These are phyloP conservation scores for Nannochloropsis salina DNA, from an alignment of 108 stramenopile genomes.

Conservation along the genomic window DNA sequence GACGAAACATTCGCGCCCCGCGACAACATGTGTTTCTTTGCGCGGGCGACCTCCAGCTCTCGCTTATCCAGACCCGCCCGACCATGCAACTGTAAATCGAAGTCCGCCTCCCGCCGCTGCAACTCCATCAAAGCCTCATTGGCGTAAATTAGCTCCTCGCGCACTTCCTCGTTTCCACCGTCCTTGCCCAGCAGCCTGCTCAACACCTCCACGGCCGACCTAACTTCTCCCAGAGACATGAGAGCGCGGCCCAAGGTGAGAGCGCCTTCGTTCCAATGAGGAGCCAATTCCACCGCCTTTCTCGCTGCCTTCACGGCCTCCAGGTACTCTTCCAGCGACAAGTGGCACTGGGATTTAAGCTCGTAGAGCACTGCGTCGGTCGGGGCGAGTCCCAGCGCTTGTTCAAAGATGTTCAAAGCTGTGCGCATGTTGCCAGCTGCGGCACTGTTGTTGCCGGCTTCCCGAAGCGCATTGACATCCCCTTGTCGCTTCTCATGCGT, in stretches of 20 bases:
- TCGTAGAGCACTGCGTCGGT: background rate
- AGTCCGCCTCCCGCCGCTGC: conserved; percentile 7
- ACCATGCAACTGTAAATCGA: background rate
- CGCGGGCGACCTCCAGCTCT: conserved; percentile 1
- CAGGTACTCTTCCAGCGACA: conserved; percentile 12
- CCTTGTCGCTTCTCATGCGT: background rate
- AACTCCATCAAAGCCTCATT: conserved; percentile 7
- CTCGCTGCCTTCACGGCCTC: background rate
- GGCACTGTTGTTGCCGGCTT: background rate
- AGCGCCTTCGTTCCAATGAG: background rate
- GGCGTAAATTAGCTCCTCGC: conserved; percentile 8
- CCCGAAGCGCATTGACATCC: background rate
- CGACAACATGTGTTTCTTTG: background rate
- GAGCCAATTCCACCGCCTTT: background rate
- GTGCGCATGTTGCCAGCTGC: background rate
- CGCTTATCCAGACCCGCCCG: background rate
- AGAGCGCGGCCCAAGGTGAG: background rate
- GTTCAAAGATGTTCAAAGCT: background rate
- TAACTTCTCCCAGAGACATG: background rate
- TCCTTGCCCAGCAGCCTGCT: background rate
- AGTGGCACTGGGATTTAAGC: conserved; percentile 13
- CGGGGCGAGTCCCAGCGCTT: background rate
- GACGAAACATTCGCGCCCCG: background rate
- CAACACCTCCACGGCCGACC: background rate
- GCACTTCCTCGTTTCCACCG: background rate